These are phyloP conservation scores for Cercospora zeina DNA, from an alignment of 2,329 filamentous ascomycete genomes.

Conservation along the genomic window DNA sequence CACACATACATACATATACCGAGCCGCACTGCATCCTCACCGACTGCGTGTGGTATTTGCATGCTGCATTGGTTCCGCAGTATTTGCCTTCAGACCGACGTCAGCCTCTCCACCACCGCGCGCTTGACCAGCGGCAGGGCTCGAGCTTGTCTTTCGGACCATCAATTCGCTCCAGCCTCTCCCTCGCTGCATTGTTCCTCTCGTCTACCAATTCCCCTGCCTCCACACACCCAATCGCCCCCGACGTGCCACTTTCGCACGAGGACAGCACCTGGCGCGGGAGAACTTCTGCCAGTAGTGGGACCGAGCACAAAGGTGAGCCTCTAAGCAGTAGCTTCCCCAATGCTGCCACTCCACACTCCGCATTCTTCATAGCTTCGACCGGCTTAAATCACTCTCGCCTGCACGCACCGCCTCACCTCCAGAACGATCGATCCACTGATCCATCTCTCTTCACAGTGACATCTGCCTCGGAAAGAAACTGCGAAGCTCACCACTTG, in stretches of 20 bases:
- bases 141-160: conserved; percentile 5
- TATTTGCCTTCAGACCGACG: background rate
- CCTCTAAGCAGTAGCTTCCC: conserved; percentile 1
- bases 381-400: background rate
- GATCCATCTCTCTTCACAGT: conserved; percentile 7
- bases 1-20: background rate
- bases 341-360: background rate
- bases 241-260: background rate
- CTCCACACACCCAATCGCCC: background rate
- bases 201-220: background rate
- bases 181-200: background rate
- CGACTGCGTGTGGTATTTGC: background rate
- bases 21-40: background rate
- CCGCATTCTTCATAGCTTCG: background rate
- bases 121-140: conserved; percentile 1
- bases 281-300: background rate
- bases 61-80: background rate
- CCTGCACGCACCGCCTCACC: background rate
- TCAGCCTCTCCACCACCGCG: conserved; percentile 1
- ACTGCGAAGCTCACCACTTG: background rate
- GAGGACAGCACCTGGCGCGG: background rate
- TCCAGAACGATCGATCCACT: conserved; percentile 1
- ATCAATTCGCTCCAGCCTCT: conserved; percentile 1
- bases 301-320: background rate
- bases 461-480: background rate